Evolutionary conservation across 2,329 filamentous ascomycete genomes (phyloP), one percentile per base, ranked within the genome.

Genomic region (Fusarium sp.): DNA sequence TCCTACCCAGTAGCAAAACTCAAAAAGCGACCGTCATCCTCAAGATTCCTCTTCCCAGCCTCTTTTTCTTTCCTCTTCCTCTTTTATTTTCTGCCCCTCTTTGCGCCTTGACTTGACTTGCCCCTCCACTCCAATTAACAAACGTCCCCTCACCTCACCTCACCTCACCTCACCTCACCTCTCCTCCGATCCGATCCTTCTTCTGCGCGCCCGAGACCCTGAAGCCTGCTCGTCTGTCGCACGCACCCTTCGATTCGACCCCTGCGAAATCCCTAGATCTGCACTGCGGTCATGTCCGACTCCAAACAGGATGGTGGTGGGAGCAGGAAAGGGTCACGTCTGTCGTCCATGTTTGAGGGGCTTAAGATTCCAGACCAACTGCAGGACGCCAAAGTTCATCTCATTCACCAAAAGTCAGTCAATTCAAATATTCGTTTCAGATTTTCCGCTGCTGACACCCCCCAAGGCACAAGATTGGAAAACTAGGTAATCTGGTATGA

Each of bases 401-500:
- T 92, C 36, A 86, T 85, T 61, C 87, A 92, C 77, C 87, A 89
- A 77, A 92, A 92, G 89, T 90, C 77, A 51, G 67, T 67, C 42
- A 80, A 74, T 24, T 69, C 35, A 73, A 51, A 56, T 33, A 56
- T n/a, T 35, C 9, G 38, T 36, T 44, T 22, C 33, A 20, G 40
- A 16, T 20, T 63, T 38, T 49, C 24, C 24, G 11, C 49, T 10
- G 29, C 69, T 71, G 16, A 74, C 55, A 24, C 58, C 6, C 20
- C 22, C n/a, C 31, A 6, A 84, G 83, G 63, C 80, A 91, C 73
- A 85, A 91, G 67, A 85, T 92, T 75, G 90, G 90, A 62, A 92
- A 92, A 79, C 82, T 92, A 58, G 88, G 82, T 44, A 92, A 92
- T 74, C 74, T 92, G 75, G 89, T 91, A 83, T 69, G 85, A 33